Evolutionary conservation across 2,329 filamentous ascomycete species (phyloP), one percentile per base, ranked within the genome.

Genomic region (Rhynchosporium agropyri): DNA sequence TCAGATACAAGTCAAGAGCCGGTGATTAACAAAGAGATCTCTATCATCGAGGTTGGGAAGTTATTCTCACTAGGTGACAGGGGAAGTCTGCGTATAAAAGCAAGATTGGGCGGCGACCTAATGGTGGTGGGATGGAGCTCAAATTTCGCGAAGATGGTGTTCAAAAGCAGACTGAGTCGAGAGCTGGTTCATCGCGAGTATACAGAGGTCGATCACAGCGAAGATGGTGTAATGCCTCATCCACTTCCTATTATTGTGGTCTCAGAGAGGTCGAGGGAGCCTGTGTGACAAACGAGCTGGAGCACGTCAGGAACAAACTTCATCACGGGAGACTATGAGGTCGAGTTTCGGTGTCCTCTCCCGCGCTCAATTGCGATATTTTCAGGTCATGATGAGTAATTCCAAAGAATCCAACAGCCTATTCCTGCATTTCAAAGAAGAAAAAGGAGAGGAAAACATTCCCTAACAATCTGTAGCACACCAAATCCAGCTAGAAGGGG

Each of bases 211-310:
- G 43, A 58, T 28, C 56, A 58, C n/a, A 58, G 43, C 10, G 45
- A 49, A 13, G 56, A 49, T 26, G 59, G 51, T 12, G 15, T 8
- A 26, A 28, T 12, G 42, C 3, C 43, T 40, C 15, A 48, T 40
- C 50, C 59, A 26, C 3, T 61, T n/a, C 59, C 59, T 61, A n/a
- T 61, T 29, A 12, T 61, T 36, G 42, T 61, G n/a, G 7, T 61
- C 9, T 48, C 59, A n/a, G 59, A 55, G 6, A 13, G 42, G 10
- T 6, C 5, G 42, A 10, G 7, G 20, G 42, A 43, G 42, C 42
- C 20, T 20, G 20, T 20, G 20, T 20, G 20, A 20, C 20, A 20
- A 20, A 20, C 20, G 20, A 20, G 20, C 20, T 20, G 20, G 20
- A 20, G 20, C 20, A 20, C 20, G 20, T 20, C 20, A 20, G 20